Percentiles rank a stretch among this genome's conserved stretches.
phyloP scores from a whole-genome alignment of 805 yeast species.

The Wickerhamiella parazyma region DNA sequence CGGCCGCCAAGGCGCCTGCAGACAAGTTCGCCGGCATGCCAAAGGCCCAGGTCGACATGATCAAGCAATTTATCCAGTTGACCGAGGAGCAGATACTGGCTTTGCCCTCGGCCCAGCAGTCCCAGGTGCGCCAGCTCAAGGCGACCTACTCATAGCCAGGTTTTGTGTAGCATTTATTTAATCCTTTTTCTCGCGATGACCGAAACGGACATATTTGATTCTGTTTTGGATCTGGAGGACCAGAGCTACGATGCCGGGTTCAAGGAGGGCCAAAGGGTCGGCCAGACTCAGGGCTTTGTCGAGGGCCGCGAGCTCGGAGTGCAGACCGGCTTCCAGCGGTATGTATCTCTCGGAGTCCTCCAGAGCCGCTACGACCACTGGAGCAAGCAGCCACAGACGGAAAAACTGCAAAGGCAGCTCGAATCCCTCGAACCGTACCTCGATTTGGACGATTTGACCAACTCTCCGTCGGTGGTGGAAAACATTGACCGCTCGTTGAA shows the following conservation, averaged over 20 bases:
- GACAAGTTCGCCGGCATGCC: conserved; percentile 18
- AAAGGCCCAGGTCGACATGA: conserved; percentile 33
- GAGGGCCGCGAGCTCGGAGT: conserved; percentile 81
- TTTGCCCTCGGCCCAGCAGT: conserved; percentile 37
- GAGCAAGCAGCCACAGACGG: conserved; percentile 13
- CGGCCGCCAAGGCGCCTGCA: conserved; percentile 3
- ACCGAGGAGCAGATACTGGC: conserved; percentile 36
- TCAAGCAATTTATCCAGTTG: conserved; percentile 37
- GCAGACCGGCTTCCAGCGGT: conserved; percentile 28
- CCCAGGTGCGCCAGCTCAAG: conserved; percentile 15
- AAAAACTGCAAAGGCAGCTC: conserved; percentile 9
- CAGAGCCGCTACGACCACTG: conserved; percentile 35
- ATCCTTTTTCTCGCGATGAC: not conserved
- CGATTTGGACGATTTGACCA: conserved; percentile 24
- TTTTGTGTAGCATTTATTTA: not conserved
- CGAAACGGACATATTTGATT: conserved; percentile 10
- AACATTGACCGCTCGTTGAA: conserved; percentile 38
- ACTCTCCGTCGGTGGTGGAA: conserved; percentile 40
- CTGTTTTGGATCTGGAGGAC: conserved; percentile 16
- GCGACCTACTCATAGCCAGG: conserved; percentile 11
- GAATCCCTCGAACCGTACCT: conserved; percentile 20
- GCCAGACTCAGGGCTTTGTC: conserved; percentile 40
- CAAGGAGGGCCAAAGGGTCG: conserved; percentile 53
- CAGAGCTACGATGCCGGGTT: conserved; percentile 50
- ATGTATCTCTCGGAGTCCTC: conserved; percentile 55